Conservation (phyloP, 192 early-diverging fungal genomes). For the Rhizophlyctis rosea region DNA sequence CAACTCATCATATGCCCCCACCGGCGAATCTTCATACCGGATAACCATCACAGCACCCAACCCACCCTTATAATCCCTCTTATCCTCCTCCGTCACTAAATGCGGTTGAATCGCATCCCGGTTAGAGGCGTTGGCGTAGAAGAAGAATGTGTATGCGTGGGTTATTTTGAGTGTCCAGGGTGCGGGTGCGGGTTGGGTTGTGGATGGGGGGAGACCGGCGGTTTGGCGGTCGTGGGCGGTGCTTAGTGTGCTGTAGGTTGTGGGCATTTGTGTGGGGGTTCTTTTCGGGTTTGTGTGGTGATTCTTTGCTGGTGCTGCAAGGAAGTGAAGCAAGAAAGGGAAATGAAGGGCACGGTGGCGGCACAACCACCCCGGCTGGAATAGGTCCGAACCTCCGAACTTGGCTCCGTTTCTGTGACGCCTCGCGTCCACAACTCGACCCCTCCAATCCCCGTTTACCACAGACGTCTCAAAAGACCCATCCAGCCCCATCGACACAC, state of each 20-base stretch:
- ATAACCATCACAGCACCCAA: slow-evolving; percentile 3
- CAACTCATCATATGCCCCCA: slow-evolving; percentile 17
- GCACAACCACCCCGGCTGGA: too few relatives aligned
- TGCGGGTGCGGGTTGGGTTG: slow-evolving; percentile 1
- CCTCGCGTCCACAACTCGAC: too few relatives aligned
- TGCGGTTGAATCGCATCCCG: background rate
- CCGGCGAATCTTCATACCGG: slow-evolving; percentile 13
- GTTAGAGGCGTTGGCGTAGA: background rate
- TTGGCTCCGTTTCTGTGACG: too few relatives aligned
- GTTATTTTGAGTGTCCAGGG: slow-evolving; percentile 8
- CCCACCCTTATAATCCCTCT: slow-evolving; percentile 1
- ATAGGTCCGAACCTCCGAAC: too few relatives aligned
- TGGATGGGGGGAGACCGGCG: background rate
- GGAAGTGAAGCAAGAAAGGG: too few relatives aligned
- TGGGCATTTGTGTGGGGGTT: background rate
- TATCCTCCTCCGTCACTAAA: background rate
- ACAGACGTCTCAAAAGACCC: too few relatives aligned
- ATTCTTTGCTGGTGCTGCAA: too few relatives aligned
- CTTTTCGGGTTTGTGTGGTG: too few relatives aligned
- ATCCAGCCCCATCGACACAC: too few relatives aligned
- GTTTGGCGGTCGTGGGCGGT: background rate
- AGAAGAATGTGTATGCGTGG: background rate
- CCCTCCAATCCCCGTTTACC: too few relatives aligned
- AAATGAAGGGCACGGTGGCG: too few relatives aligned
- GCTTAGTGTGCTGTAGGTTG: background rate